phyloP scores from a whole-genome alignment of 352 stramenopile species.

The Aphanomyces cochlioides region DNA sequence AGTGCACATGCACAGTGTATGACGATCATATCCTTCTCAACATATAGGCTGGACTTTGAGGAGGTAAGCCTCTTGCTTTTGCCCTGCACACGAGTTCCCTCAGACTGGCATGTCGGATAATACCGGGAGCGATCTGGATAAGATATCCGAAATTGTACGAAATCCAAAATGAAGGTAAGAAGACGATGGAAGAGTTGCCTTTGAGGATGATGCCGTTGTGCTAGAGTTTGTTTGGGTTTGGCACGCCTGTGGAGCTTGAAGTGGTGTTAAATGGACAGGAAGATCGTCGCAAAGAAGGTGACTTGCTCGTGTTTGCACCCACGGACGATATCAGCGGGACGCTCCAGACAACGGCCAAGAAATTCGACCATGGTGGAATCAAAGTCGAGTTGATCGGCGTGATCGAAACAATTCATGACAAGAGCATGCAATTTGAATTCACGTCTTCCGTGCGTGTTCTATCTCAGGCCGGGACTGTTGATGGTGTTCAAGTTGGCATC shows the following conservation, averaged over 20 bases:
- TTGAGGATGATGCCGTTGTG: background rate
- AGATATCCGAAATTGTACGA: no score
- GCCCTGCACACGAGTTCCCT: no score
- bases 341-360: slow-evolving; percentile 83
- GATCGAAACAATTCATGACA: slow-evolving; percentile 87
- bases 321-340: slow-evolving; percentile 61
- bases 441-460: slow-evolving; percentile 88
- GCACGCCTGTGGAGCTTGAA: slow-evolving; percentile 41
- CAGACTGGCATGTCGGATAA: no score
- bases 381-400: slow-evolving; percentile 94
- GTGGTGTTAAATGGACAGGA: slow-evolving; percentile 40
- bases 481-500: slow-evolving; percentile 40
- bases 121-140: no score
- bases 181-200: no score
- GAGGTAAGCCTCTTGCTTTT: no score
- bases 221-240: slow-evolving; percentile 59
- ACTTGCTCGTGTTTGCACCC: slow-evolving; percentile 52
- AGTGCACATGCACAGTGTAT: no score
- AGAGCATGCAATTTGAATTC: slow-evolving; percentile 88
- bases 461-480: slow-evolving; percentile 73
- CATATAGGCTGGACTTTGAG: no score
- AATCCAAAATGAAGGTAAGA: no score
- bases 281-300: slow-evolving; percentile 36
- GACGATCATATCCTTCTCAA: no score
- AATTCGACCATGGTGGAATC: slow-evolving; percentile 94